Evolutionary conservation across 352 stramenopile species (phyloP), one percentile per base, ranked within the genome.

Genomic region (Elongisporangium prolatum): DNA sequence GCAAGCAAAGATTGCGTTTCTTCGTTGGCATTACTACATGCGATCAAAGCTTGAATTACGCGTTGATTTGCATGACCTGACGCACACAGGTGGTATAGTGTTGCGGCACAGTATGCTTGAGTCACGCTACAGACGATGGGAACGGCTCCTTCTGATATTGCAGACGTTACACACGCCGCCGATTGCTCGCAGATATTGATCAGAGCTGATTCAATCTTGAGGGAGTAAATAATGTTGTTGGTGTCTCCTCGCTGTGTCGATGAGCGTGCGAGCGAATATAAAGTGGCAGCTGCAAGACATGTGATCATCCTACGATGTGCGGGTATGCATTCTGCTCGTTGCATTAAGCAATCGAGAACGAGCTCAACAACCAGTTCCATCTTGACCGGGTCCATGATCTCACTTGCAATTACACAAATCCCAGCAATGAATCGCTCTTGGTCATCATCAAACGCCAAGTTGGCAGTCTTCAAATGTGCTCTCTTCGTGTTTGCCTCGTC

Each of bases 81-180:
- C 0, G 81, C 80, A 28, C 84, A 93, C 50, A 89, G 65, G 40
- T 93, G 78, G 59, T 91, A 93, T 1, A 93, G 60, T 1, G 80
- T 89, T 6, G 80, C 79, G 0, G 84, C 78, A 54, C 84, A 91
- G 61, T 87, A 93, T 6, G 82, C 76, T 40, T 91, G 80, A 0
- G 78, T 83, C 7, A 66, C 60, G 2, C 67, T 52, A 16, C 67
- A 74, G 57, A 21, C 57, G 7, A 56, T 57, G 14, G 50, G 22
- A 37, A 40, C 8, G 28, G 5, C 9, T 40, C 28, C 28, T 14
- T 9, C 28, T 5, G 9, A 5, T 13, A 13, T 14, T 2, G 14
- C 28, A 13, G 28, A 14, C 8, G 28, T 14, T 8, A 40, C 14
- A 13, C 28, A 40, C 14, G 60, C 44, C 4, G 71, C 51, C 3